Percentiles rank a stretch among this genome's conserved stretches.
These are phyloP conservation scores for Aspergillus ibericus DNA, from an alignment of 2,329 filamentous ascomycete species.

Conservation along the genomic window DNA sequence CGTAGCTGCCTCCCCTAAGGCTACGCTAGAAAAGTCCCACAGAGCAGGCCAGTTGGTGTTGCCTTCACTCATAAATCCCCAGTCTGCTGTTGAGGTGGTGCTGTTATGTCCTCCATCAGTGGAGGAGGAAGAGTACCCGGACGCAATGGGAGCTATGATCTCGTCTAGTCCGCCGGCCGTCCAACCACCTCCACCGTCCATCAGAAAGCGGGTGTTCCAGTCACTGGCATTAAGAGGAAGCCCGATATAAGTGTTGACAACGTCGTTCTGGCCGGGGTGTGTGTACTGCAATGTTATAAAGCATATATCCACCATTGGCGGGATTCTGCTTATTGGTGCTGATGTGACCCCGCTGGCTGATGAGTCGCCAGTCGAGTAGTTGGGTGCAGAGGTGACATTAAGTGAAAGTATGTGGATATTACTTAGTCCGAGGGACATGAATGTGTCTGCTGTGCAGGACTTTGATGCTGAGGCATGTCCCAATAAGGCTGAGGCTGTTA, in stretches of 20 bases:
- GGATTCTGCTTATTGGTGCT: background rate
- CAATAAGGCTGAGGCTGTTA: background rate
- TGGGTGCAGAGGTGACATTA: background rate
- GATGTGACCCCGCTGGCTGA: background rate
- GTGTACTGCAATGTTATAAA: background rate
- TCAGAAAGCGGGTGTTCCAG: slow-evolving; percentile 11
- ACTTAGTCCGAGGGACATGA: background rate
- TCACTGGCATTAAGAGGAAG: background rate
- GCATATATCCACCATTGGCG: background rate
- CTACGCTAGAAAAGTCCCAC: background rate
- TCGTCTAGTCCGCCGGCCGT: background rate
- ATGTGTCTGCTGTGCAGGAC: background rate
- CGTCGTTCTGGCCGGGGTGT: slow-evolving; percentile 7
- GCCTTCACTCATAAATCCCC: background rate
- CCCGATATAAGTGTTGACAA: background rate
- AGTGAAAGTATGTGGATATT: background rate
- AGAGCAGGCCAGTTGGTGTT: slow-evolving; percentile 2
- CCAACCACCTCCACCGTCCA: slow-evolving; percentile 4
- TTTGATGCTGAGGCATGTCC: background rate
- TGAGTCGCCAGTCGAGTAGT: background rate
- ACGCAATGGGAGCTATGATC: background rate
- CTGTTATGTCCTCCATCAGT: slow-evolving; percentile 1
- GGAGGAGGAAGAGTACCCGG: background rate
- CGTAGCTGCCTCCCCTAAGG: slow-evolving; percentile 7
- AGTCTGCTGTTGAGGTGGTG: background rate